phyloP scores from a whole-genome alignment of 2,329 filamentous ascomycete species.

The Beauveria sp. region DNA sequence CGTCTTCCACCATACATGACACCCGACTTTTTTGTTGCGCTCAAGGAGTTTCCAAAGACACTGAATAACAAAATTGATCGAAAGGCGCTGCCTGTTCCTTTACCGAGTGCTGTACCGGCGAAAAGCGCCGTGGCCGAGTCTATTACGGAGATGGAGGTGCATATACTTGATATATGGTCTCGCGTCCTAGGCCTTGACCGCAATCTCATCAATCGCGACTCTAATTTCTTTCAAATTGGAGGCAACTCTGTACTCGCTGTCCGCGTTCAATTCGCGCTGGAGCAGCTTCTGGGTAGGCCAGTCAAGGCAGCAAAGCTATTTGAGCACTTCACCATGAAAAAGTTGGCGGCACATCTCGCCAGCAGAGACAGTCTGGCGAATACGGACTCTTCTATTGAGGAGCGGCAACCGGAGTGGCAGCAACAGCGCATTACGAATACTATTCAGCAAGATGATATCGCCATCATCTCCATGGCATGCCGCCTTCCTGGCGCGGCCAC shows the following conservation, averaged over 20 bases:
- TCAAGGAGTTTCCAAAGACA: not conserved
- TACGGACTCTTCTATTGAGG: too few species aligned
- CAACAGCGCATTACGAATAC: not conserved
- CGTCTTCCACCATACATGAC: not conserved
- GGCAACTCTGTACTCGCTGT: not conserved
- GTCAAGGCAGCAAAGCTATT: not conserved
- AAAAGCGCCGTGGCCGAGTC: not conserved
- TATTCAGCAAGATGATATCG: not conserved
- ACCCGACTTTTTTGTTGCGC: not conserved
- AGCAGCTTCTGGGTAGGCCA: not conserved
- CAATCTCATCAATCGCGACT: not conserved
- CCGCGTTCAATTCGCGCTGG: not conserved
- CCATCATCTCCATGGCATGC: not conserved
- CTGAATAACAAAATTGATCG: not conserved
- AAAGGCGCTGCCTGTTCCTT: not conserved
- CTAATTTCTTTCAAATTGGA: not conserved
- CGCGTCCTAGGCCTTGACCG: not conserved
- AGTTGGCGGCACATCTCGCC: not conserved
- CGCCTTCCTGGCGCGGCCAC: not conserved
- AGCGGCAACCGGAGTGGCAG: not conserved
- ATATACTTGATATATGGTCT: not conserved
- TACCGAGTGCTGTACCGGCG: not conserved
- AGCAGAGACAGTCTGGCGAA: not conserved
- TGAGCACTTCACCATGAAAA: not conserved
- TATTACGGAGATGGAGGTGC: not conserved